A percentile compares a stretch with the other conserved stretches of the same genome.
These are phyloP conservation scores for Aegilops bicornis DNA, from an alignment of 176 grass and related monocot species.

Conservation along the genomic window DNA sequence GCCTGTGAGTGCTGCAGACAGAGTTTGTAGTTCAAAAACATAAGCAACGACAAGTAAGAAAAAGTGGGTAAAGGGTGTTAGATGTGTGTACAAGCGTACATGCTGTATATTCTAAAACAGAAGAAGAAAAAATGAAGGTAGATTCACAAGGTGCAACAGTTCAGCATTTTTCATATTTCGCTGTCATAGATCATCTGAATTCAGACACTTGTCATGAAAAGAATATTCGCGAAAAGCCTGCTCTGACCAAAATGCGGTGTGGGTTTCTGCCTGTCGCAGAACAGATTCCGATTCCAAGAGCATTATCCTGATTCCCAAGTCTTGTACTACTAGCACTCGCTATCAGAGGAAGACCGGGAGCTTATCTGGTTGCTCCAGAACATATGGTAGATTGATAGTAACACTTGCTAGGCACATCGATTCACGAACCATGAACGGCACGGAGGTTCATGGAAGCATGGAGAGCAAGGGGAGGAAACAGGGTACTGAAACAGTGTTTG, in stretches of 20 bases:
- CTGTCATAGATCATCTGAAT: background rate
- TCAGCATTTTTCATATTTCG: background rate
- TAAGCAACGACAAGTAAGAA: background rate
- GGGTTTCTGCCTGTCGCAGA: background rate
- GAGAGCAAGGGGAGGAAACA: background rate
- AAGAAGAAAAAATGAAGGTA: background rate
- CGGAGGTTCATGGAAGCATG: background rate
- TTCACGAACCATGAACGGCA: background rate
- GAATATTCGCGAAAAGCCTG: background rate
- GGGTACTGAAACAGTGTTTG: slow-evolving; percentile 32
- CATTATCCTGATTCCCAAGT: background rate
- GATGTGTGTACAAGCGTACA: background rate
- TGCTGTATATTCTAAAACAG: background rate
- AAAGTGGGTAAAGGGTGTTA: background rate
- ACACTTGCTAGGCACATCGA: background rate
- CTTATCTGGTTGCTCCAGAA: background rate
- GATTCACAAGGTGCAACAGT: background rate
- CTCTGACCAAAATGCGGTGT: background rate
- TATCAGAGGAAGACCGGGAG: background rate
- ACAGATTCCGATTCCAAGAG: background rate
- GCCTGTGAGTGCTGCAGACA: slow-evolving; percentile 68
- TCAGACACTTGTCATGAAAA: background rate
- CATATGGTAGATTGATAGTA: background rate
- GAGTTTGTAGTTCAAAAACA: slow-evolving; percentile 7
- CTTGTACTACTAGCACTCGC: background rate